These are phyloP conservation scores for Kodamaea kaohsiungensis DNA, from an alignment of 805 yeast genomes.

Conservation along the genomic window DNA sequence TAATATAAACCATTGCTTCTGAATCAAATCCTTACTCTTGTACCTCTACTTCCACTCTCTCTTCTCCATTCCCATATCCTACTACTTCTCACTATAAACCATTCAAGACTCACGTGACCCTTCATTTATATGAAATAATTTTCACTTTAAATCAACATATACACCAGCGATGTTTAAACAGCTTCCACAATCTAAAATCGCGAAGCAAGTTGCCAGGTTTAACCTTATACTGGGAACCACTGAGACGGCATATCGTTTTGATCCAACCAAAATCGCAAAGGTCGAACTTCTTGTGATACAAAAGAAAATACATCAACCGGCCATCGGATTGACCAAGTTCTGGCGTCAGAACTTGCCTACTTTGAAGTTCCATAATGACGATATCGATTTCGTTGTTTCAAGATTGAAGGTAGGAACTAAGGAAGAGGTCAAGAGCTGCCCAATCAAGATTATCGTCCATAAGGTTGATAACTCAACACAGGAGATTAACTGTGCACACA, in stretches of 20 bases:
- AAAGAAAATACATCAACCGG: conserved; percentile 48
- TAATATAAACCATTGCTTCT: too few relatives aligned
- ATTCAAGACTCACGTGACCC: not conserved
- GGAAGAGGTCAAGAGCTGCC: conserved; percentile 46
- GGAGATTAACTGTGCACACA: conserved; percentile 54
- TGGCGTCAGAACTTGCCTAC: conserved; percentile 77
- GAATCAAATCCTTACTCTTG: too few relatives aligned
- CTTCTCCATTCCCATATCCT: not conserved
- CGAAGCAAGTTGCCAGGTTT: conserved; percentile 51
- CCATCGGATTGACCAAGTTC: conserved; percentile 70
- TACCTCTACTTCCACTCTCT: not conserved
- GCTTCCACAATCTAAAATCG: conserved; percentile 41
- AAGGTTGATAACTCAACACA: conserved; percentile 39
- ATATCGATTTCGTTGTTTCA: conserved; percentile 57
- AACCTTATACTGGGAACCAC: conserved; percentile 53
- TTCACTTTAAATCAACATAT: not conserved
- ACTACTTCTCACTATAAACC: too few relatives aligned
- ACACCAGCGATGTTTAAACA: conserved; percentile 19
- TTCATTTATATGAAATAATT: not conserved
- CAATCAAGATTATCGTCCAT: conserved; percentile 45
- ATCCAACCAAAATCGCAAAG: conserved; percentile 26
- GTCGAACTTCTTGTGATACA: conserved; percentile 52
- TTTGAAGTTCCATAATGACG: conserved; percentile 81
- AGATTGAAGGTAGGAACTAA: conserved; percentile 48
- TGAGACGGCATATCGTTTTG: conserved; percentile 35